Evolutionary conservation across 2,329 filamentous ascomycete species (phyloP).

Genomic region (Diaporthe citriasiana): DNA sequence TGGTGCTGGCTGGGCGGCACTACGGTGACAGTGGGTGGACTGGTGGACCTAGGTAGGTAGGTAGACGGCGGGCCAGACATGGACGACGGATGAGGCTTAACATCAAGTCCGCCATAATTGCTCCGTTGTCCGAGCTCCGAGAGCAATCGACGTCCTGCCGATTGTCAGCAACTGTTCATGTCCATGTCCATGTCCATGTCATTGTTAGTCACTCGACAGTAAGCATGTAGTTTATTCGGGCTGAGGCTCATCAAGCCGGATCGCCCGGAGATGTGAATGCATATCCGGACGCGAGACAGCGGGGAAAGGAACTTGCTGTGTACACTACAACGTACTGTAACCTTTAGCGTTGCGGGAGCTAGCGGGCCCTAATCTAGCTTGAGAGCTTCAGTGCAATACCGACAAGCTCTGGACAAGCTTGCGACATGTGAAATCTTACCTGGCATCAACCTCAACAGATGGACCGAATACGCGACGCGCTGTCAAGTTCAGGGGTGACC

Average conservation of each 20-base stretch:
- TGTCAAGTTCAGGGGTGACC: neutral
- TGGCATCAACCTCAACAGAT: neutral
- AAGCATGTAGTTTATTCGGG: no score
- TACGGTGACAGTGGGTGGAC: neutral
- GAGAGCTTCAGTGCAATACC: neutral
- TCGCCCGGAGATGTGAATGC: neutral
- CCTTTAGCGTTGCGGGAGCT: constrained; percentile 12
- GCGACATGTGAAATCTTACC: neutral
- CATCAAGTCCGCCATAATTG: neutral
- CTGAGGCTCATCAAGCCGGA: neutral
- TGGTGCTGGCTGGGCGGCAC: no score
- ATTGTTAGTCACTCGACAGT: neutral
- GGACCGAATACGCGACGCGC: neutral
- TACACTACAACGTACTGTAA: no score
- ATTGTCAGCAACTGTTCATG: constrained; percentile 12
- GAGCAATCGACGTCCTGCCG: neutral
- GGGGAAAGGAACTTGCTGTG: neutral
- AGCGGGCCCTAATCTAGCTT: neutral
- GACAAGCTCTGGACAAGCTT: neutral
- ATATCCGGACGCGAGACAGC: constrained; percentile 6
- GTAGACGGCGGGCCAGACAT: neutral
- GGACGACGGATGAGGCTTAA: constrained; percentile 3
- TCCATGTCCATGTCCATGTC: neutral
- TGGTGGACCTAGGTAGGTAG: neutral
- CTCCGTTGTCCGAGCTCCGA: constrained; percentile 31